A percentile compares a stretch with the other conserved stretches of the same genome.
These are phyloP conservation scores for Sugiyamaella americana DNA, from an alignment of 805 yeast genomes.

Conservation along the genomic window DNA sequence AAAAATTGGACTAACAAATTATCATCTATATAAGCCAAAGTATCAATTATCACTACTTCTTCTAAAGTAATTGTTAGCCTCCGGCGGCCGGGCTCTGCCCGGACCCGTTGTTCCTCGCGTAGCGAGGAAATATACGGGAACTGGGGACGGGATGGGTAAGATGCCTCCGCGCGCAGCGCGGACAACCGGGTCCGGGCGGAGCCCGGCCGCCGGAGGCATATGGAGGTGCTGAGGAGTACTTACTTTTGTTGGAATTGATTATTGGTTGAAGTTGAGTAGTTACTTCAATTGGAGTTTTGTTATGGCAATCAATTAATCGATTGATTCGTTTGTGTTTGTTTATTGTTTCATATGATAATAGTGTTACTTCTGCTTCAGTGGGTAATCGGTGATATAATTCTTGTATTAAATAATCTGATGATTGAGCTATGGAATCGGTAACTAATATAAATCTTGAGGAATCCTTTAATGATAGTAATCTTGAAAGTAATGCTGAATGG, in stretches of 20 bases:
- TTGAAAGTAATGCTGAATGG: conserved; percentile 45
- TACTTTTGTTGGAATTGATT: conserved; percentile 3
- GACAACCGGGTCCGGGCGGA: too few relatives aligned
- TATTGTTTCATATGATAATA: conserved; percentile 63
- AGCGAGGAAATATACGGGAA: too few relatives aligned
- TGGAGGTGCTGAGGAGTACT: too few relatives aligned
- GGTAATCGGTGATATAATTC: conserved; percentile 49
- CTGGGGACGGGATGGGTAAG: too few relatives aligned
- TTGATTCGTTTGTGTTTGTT: conserved; percentile 28
- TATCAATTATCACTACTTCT: conserved; percentile 56
- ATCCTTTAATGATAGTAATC: conserved; percentile 69
- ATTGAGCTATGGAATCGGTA: conserved; percentile 65
- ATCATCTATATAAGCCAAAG: conserved; percentile 53
- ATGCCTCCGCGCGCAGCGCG: too few relatives aligned
- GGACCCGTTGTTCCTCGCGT: too few relatives aligned
- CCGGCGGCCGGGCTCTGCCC: too few relatives aligned
- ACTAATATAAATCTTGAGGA: conserved; percentile 64
- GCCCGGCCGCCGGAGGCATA: too few relatives aligned
- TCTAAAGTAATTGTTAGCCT: conserved; percentile 24
- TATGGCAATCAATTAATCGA: conserved; percentile 21
- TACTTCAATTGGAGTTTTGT: conserved; percentile 16
- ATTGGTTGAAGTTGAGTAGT: conserved; percentile 22
- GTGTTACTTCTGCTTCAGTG: conserved; percentile 38
- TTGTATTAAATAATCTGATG: conserved; percentile 47
- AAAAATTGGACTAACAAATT: conserved; percentile 46